phyloP scores from a whole-genome alignment of 176 grass and related monocot genomes.

The Oryza glumipatula region DNA sequence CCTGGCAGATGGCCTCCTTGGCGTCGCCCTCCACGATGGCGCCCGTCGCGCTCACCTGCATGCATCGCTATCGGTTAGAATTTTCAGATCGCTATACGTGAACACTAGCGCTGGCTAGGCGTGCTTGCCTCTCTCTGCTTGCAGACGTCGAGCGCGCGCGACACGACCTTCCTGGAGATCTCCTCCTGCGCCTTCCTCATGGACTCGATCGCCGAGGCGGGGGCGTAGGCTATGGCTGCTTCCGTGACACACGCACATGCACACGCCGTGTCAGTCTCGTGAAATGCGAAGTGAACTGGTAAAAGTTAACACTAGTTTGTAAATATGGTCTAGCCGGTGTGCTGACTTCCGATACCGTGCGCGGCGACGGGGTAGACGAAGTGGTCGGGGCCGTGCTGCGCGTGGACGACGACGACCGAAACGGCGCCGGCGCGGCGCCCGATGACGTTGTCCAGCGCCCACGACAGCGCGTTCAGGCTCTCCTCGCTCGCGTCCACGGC shows the following conservation, averaged over 20 bases:
- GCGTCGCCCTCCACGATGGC: constrained; percentile 75
- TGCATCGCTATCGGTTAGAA: background rate
- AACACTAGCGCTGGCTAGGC: background rate
- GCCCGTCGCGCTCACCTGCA: constrained; percentile 47
- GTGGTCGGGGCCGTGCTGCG: constrained; percentile 53
- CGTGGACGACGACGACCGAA: constrained; percentile 68
- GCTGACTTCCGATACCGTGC: constrained; percentile 41
- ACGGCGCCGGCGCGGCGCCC: background rate
- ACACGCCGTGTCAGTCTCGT: background rate
- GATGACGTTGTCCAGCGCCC: constrained; percentile 71
- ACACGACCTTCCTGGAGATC: constrained; percentile 50
- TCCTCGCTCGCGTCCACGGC: constrained; percentile 86
- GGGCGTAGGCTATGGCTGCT: constrained; percentile 45
- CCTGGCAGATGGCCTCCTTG: constrained; percentile 72
- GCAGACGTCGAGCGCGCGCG: constrained; percentile 58
- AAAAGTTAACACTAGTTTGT: background rate
- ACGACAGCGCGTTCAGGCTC: constrained; percentile 71
- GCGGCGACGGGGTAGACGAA: constrained; percentile 70
- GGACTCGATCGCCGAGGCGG: constrained; percentile 46
- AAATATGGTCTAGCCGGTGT: background rate
- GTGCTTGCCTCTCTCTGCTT: constrained; percentile 36
- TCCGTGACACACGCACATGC: background rate
- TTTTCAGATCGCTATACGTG: background rate
- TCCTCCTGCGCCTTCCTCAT: constrained; percentile 64
- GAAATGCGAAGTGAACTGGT: background rate